phyloP scores from a whole-genome alignment of 1,284 basidiomycete genomes.

The Malassezia cuniculi region DNA sequence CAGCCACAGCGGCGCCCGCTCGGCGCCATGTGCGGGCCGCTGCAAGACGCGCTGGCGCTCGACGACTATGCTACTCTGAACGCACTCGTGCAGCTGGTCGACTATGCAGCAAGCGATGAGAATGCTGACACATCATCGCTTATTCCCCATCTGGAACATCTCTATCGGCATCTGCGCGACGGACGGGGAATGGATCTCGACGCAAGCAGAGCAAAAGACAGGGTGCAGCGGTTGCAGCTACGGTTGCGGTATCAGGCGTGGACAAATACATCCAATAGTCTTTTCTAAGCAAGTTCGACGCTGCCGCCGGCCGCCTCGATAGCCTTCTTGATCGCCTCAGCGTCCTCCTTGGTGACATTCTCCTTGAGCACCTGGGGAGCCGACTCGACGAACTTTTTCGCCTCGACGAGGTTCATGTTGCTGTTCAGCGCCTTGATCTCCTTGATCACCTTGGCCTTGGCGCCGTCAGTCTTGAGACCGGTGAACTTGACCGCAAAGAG shows the following conservation, averaged over 20 bases:
- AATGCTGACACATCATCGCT: too few relatives aligned
- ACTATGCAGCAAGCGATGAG: too few relatives aligned
- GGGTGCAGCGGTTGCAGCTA: constrained; percentile 11
- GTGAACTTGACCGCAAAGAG: constrained; percentile 71
- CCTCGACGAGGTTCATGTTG: constrained; percentile 50
- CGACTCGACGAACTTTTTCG: constrained; percentile 98
- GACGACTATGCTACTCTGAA: too few relatives aligned
- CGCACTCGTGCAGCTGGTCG: too few relatives aligned
- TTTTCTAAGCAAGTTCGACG: constrained; percentile 51
- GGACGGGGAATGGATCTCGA: constrained; percentile 1
- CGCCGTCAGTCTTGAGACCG: constrained; percentile 37
- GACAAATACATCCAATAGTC: constrained; percentile 1
- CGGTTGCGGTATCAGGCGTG: constrained; percentile 14
- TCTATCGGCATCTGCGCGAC: constrained; percentile 2
- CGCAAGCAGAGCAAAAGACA: constrained; percentile 3
- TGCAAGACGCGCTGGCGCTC: too few relatives aligned
- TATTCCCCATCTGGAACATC: too few relatives aligned
- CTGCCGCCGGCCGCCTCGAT: constrained; percentile 82
- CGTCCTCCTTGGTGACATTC: constrained; percentile 90
- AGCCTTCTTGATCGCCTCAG: constrained; percentile 83
- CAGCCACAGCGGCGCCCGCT: too few relatives aligned
- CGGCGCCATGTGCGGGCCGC: too few relatives aligned
- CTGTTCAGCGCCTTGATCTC: constrained; percentile 70
- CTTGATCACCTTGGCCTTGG: constrained; percentile 85
- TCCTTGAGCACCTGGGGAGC: constrained; percentile 89